phyloP scores from a whole-genome alignment of 495 filamentous ascomycete species.

The Trichocladium uniseriatum region DNA sequence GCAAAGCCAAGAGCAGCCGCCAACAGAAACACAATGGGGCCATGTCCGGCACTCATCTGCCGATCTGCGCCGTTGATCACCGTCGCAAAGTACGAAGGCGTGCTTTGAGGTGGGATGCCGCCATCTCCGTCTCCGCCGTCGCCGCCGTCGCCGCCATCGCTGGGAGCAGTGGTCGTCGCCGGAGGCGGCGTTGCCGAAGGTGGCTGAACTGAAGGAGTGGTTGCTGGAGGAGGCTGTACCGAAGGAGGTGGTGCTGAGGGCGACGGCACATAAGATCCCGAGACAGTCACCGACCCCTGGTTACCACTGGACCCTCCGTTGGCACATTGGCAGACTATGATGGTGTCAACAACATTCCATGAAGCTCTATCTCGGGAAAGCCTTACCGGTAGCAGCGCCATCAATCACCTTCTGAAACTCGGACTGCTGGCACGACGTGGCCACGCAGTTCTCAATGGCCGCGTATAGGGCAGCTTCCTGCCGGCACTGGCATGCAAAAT shows the following conservation, averaged over 20 bases:
- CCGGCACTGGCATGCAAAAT: conserved; percentile 27
- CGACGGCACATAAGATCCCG: not conserved
- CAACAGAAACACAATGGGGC: not conserved
- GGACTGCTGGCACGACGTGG: conserved; percentile 12
- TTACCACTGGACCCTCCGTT: not conserved
- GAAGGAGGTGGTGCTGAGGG: too few species aligned
- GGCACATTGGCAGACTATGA: conserved; percentile 12
- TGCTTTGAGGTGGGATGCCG: not conserved
- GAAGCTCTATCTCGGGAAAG: not conserved
- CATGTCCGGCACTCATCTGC: not conserved
- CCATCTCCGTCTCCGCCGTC: too few species aligned
- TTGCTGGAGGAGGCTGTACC: too few species aligned
- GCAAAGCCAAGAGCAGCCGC: conserved; percentile 1
- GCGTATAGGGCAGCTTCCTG: conserved; percentile 21
- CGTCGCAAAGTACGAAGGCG: not conserved
- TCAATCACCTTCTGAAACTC: conserved; percentile 20
- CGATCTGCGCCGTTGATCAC: not conserved
- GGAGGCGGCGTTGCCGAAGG: not conserved
- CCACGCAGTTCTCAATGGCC: conserved; percentile 24
- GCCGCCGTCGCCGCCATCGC: not conserved
- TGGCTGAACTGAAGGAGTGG: too few species aligned
- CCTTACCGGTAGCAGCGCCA: not conserved
- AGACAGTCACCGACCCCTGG: not conserved
- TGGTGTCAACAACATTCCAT: too few species aligned
- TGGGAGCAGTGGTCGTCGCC: not conserved